Base-by-base conservation (phyloP, 805 yeast species). In the Hanseniaspora guilliermondii region DNA sequence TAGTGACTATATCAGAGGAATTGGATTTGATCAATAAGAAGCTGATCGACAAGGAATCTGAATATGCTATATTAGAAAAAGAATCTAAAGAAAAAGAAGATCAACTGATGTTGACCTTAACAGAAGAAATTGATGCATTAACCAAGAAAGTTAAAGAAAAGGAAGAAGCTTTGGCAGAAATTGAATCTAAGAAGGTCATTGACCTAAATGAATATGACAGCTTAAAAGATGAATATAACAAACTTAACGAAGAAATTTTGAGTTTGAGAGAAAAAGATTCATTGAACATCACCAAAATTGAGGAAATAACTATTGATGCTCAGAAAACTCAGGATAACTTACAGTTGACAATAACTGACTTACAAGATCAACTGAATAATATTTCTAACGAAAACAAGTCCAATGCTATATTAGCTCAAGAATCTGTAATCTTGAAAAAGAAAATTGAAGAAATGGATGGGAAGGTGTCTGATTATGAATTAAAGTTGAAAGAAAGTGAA, bases 221-320 rank as follows among this genome's bases (percentile, higher is more conserved):
- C 4, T 38, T 8, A 41, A 60, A n/a, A 64, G 63, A 41, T 54
- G 55, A 19, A 66, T 59, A 40, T 60, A 62, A 2, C 59, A 62
- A 7, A 67, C 19, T 38, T 8, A 36, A 37, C 9, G n/a, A 17
- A n/a, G 44, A 47, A 27, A 19, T 47, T 3, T 6, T 8, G 14
- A 27, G 19, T 11, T 25, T 69, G 66, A 37, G 56, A 56, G 30
- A 58, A 22, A 21, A 63, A 38, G 62, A 62, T 12, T 63, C 65
- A 1, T 56, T 61, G 4, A 62, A 61, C 17, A 66, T 64, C 24
- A 69, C 68, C 58, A 66, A 68, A 47, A 64, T 64, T 39, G 65
- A 72, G 0, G 65, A 37, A 58, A 66, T 56, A 66, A 36, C 16
- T 14, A 38, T n/a, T n/a, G 37, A 35, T 22, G 40, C 41, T 19